Percentiles rank a stretch among this genome's conserved stretches.
phyloP scores from a whole-genome alignment of 2,329 filamentous ascomycete species.

The Cercospora janseana region DNA sequence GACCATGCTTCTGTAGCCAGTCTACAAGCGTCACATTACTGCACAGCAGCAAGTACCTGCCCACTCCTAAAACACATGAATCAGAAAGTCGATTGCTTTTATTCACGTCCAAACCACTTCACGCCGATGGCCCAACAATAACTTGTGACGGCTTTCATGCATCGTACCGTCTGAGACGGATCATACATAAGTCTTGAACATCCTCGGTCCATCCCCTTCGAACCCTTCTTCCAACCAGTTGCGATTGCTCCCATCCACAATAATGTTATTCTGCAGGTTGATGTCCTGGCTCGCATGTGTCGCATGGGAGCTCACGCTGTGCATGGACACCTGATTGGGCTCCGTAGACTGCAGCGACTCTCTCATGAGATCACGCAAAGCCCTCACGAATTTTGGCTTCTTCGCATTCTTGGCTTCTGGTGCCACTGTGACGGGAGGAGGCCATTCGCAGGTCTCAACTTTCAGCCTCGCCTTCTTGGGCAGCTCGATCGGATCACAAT shows the following conservation, averaged over 20 bases:
- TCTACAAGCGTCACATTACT: too few species aligned
- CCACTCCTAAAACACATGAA: too few species aligned
- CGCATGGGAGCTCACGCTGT: background rate
- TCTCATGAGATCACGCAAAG: too few species aligned
- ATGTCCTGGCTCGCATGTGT: conserved; percentile 1
- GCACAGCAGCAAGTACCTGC: too few species aligned
- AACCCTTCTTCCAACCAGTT: conserved; percentile 14
- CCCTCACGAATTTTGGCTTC: background rate
- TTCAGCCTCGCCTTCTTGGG: conserved; percentile 2
- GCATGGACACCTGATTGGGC: background rate
- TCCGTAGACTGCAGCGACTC: background rate
- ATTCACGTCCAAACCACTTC: background rate
- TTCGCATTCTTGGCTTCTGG: background rate
- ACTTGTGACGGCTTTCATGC: too few species aligned
- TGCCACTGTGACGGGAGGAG: background rate
- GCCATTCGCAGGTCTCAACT: background rate
- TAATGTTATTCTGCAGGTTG: conserved; percentile 11
- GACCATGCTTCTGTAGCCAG: too few species aligned
- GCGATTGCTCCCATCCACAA: conserved; percentile 12
- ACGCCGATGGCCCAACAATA: too few species aligned
- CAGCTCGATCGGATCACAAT: background rate
- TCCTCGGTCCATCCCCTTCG: conserved; percentile 3
- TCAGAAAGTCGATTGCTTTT: background rate
- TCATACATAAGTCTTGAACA: conserved; percentile 1
- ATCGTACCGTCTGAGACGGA: too few species aligned